Conservation (phyloP, 2,329 filamentous ascomycete species). For the Nigrograna mackinnonii region DNA sequence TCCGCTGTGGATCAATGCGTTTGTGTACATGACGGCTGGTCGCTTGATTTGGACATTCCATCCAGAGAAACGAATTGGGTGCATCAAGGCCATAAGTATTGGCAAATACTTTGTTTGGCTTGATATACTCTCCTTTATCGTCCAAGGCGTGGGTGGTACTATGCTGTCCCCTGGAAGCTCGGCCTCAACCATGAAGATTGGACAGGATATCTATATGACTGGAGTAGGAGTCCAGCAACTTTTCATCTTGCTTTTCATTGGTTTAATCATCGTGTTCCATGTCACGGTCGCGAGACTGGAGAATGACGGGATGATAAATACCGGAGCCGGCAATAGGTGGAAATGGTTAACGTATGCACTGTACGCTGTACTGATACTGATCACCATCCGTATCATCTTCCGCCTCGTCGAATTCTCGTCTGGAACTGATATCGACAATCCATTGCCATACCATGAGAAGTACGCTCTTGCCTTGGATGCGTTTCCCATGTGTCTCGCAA, state of each 20-base stretch:
- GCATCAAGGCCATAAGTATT: slow-evolving; percentile 42
- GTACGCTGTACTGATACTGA: slow-evolving; percentile 46
- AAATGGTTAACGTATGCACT: slow-evolving; percentile 40
- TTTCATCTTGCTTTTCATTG: slow-evolving; percentile 32
- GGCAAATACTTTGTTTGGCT: slow-evolving; percentile 49
- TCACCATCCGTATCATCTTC: slow-evolving; percentile 61
- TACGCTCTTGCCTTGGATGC: slow-evolving; percentile 60
- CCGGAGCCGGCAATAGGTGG: slow-evolving; percentile 12
- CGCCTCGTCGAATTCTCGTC: slow-evolving; percentile 60
- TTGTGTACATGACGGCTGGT: slow-evolving; percentile 44
- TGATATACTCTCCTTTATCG: slow-evolving; percentile 50
- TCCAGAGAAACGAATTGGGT: slow-evolving; percentile 32
- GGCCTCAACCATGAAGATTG: slow-evolving; percentile 33
- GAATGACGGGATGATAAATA: neutral
- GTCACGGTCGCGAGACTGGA: slow-evolving; percentile 14
- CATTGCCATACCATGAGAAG: slow-evolving; percentile 53
- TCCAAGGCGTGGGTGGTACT: slow-evolving; percentile 46
- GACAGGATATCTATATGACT: slow-evolving; percentile 48
- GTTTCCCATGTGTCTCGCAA: slow-evolving; percentile 56
- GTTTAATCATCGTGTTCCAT: slow-evolving; percentile 22
- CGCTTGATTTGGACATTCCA: slow-evolving; percentile 46
- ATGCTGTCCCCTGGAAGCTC: slow-evolving; percentile 35
- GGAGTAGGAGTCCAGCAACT: slow-evolving; percentile 28
- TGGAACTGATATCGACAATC: slow-evolving; percentile 48
- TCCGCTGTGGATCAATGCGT: slow-evolving; percentile 48